Percentiles rank a stretch among this genome's conserved stretches.
phyloP scores from a whole-genome alignment of 2,329 filamentous ascomycete species.

The Pestalotiopsis fici region DNA sequence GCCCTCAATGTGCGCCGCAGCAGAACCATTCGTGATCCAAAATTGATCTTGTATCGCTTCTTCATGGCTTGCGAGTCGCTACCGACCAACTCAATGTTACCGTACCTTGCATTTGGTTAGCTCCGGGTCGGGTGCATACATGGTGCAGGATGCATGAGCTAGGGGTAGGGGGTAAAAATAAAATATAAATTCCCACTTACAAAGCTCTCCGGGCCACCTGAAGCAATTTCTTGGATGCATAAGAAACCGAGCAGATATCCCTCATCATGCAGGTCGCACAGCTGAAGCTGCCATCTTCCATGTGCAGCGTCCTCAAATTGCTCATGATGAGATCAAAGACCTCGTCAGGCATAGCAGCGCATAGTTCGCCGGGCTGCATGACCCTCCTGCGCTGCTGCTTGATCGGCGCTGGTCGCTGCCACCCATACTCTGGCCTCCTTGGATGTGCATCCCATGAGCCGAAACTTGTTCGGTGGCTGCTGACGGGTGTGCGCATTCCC shows the following conservation, averaged over 20 bases:
- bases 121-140: background rate
- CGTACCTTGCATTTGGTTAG: conserved; percentile 43
- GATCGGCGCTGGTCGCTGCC: conserved; percentile 34
- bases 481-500: conserved; percentile 28
- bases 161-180: background rate
- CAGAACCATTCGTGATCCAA: conserved; percentile 55
- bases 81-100: conserved; percentile 60
- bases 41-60: conserved; percentile 57
- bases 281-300: conserved; percentile 47
- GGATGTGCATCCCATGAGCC: conserved; percentile 38
- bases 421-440: conserved; percentile 26
- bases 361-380: conserved; percentile 48
- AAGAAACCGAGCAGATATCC: conserved; percentile 53
- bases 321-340: conserved; percentile 58
- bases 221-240: conserved; percentile 53
- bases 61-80: conserved; percentile 55
- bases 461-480: conserved; percentile 37
- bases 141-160: background rate
- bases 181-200: conserved; percentile 37
- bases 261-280: conserved; percentile 69
- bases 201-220: conserved; percentile 51
- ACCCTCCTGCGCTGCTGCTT: conserved; percentile 35
- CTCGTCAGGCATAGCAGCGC: conserved; percentile 58
- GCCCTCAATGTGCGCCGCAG: conserved; percentile 59
- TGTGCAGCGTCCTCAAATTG: conserved; percentile 53